A percentile compares a stretch with the other conserved stretches of the same genome.
Conservation (phyloP, 495 filamentous ascomycete genomes). For the Neurospora tetraspora region DNA sequence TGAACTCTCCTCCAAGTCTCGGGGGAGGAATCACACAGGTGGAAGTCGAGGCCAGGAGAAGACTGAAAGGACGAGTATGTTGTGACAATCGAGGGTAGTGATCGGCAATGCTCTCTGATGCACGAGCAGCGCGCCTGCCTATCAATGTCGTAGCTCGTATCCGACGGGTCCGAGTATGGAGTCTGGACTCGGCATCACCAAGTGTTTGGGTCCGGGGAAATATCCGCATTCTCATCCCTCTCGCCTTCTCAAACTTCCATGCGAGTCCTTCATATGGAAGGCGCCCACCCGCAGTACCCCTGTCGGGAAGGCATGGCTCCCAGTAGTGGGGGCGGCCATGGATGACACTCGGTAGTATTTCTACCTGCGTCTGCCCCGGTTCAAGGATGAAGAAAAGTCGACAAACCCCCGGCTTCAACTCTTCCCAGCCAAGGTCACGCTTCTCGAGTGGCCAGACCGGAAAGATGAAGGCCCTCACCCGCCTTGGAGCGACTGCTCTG, state of each 20-base stretch:
- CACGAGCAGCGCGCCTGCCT: neutral
- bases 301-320: neutral
- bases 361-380: neutral
- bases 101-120: neutral
- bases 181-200: neutral
- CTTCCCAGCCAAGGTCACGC: neutral
- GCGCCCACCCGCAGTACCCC: neutral
- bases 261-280: constrained; percentile 15
- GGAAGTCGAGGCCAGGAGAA: neutral
- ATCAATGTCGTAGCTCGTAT: neutral
- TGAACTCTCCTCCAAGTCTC: neutral
- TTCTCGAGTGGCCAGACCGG: constrained; percentile 5
- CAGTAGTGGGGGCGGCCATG: neutral
- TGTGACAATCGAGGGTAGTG: neutral
- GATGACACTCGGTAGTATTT: neutral
- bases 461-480: constrained; percentile 24
- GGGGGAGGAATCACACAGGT: neutral
- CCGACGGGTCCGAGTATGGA: neutral
- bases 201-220: neutral
- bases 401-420: constrained; percentile 7
- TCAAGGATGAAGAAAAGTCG: neutral
- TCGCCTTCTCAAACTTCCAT: constrained; percentile 17
- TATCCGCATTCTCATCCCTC: neutral
- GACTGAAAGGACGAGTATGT: neutral
- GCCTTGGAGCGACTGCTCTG: constrained; percentile 16